These are phyloP conservation scores for Sphaerulina populicola DNA, from an alignment of 2,329 filamentous ascomycete species.

Conservation along the genomic window DNA sequence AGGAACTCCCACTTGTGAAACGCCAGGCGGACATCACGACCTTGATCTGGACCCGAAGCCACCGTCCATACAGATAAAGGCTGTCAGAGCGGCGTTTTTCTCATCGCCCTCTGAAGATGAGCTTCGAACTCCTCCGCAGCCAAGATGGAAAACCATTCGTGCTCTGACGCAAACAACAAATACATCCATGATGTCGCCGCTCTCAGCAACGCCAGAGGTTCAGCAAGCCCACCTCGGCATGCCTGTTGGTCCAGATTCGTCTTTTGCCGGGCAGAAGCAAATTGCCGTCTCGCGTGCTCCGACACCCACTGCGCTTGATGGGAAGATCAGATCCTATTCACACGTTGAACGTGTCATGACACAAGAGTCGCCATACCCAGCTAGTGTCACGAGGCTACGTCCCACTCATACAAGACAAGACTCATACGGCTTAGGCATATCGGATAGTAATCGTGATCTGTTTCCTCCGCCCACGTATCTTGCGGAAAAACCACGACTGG, in stretches of 20 bases:
- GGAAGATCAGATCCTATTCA: neutral
- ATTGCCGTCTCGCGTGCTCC: constrained; percentile 16
- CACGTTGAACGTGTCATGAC: neutral
- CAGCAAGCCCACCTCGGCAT: constrained; percentile 27
- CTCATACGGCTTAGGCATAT: constrained; percentile 24
- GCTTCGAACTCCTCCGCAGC: constrained; percentile 13
- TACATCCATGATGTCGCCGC: constrained; percentile 23
- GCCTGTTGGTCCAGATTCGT: constrained; percentile 23
- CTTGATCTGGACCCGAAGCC: neutral
- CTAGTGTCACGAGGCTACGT: neutral
- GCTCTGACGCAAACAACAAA: constrained; percentile 18
- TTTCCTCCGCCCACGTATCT: constrained; percentile 21
- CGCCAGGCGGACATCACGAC: neutral
- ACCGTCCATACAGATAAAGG: neutral
- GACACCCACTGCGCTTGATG: constrained; percentile 3
- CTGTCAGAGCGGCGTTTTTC: constrained; percentile 16
- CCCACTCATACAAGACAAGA: constrained; percentile 20
- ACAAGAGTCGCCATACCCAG: neutral
- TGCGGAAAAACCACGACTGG: constrained; percentile 22
- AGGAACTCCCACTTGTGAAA: neutral
- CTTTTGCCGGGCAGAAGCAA: constrained; percentile 23
- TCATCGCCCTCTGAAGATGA: constrained; percentile 26
- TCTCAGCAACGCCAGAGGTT: constrained; percentile 27
- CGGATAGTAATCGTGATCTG: constrained; percentile 18
- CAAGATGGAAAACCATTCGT: constrained; percentile 1